phyloP scores from a whole-genome alignment of 2,329 filamentous ascomycete species.

The Colletotrichum destructivum region DNA sequence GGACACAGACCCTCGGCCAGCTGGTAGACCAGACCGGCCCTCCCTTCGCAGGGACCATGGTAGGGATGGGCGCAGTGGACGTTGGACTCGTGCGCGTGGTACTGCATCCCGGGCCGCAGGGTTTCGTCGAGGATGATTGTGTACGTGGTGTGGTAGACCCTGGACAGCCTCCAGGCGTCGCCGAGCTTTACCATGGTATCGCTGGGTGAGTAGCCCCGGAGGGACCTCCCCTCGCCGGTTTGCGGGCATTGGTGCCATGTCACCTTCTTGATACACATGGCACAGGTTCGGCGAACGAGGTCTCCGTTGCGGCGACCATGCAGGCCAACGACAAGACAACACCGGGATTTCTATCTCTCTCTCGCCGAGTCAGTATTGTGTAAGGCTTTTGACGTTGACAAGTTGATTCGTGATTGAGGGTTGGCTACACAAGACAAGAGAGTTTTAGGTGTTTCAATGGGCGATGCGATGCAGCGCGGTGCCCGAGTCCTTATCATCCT shows the following conservation, averaged over 20 bases:
- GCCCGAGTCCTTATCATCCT: neutral
- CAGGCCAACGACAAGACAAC: neutral
- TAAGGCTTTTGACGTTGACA: neutral
- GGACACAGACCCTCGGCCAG: slow-evolving; percentile 10
- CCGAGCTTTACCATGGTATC: slow-evolving; percentile 2
- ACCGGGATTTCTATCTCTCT: neutral
- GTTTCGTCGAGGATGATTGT: neutral
- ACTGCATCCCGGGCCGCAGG: neutral
- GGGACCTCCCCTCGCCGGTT: neutral
- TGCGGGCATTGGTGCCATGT: slow-evolving; percentile 19
- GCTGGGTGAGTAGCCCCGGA: neutral
- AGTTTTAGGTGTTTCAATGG: neutral
- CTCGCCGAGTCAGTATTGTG: neutral
- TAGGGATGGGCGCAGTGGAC: slow-evolving; percentile 15
- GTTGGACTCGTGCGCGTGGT: slow-evolving; percentile 8
- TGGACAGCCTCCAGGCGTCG: slow-evolving; percentile 6
- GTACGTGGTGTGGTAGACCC: slow-evolving; percentile 4
- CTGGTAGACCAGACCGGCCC: neutral
- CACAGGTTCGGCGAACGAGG: neutral
- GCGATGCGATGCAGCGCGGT: neutral
- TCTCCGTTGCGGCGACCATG: neutral
- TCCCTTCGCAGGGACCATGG: neutral
- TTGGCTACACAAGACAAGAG: neutral
- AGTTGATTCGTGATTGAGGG: neutral
- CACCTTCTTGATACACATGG: slow-evolving; percentile 9